Evolutionary conservation across 176 grass and related monocot genomes (phyloP).

Genomic region (Metroxylon sagu): DNA sequence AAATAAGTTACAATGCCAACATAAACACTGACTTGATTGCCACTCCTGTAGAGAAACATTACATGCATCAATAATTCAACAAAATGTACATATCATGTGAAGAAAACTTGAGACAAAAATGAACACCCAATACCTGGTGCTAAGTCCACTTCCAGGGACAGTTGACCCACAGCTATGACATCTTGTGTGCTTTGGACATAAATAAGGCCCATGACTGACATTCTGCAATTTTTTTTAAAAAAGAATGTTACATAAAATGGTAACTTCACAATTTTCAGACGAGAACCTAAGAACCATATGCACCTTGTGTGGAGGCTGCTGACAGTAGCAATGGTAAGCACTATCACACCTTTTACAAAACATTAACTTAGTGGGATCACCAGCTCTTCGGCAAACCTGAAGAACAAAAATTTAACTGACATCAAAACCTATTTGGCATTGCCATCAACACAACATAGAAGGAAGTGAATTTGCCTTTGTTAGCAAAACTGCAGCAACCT

Average conservation of each 20-base stretch:
- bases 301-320: conserved; percentile 98
- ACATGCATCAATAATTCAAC: too few relatives aligned
- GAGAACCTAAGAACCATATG: too few relatives aligned
- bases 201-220: conserved; percentile 78
- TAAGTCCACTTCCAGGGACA: conserved; percentile 96
- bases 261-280: too few relatives aligned
- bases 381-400: conserved; percentile 84
- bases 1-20: neutral
- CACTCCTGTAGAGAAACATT: too few relatives aligned
- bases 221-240: conserved; percentile 38
- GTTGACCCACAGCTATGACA: conserved; percentile 94
- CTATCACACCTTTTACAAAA: conserved; percentile 98
- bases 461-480: too few relatives aligned
- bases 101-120: too few relatives aligned
- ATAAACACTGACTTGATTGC: too few relatives aligned
- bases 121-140: conserved; percentile 56
- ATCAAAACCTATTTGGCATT: too few relatives aligned
- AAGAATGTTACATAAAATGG: too few relatives aligned
- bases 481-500: too few relatives aligned
- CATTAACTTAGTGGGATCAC: conserved; percentile 95
- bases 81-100: too few relatives aligned
- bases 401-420: conserved; percentile 11
- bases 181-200: conserved; percentile 96
- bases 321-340: conserved; percentile 96
- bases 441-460: too few relatives aligned